Evolutionary conservation across 73 alveolate genomes (phyloP).

Genomic region (Symbiodinium natans): DNA sequence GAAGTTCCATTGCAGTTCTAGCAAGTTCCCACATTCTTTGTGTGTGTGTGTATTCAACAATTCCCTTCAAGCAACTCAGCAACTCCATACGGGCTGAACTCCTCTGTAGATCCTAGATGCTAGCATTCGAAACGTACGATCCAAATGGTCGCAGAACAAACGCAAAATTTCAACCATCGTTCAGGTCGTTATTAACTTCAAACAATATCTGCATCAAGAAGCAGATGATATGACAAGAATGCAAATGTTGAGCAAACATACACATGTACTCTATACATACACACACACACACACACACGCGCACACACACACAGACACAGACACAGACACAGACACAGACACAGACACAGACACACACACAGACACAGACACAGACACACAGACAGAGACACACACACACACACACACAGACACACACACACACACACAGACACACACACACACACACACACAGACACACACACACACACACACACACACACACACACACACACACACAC

Average conservation of each 20-base stretch:
- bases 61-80: too few species aligned
- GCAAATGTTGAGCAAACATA: neutral
- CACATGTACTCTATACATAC: neutral
- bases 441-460: neutral
- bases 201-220: too few species aligned
- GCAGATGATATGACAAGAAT: too few species aligned
- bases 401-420: conserved; percentile 15
- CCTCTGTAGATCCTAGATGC: too few species aligned
- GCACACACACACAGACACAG: conserved; percentile 8
- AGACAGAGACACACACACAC: conserved; percentile 1
- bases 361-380: neutral
- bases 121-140: too few species aligned
- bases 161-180: too few species aligned
- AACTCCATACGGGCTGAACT: too few species aligned
- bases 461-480: neutral
- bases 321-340: neutral
- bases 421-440: conserved; percentile 9
- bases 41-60: too few species aligned
- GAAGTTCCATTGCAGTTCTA: too few species aligned
- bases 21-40: too few species aligned
- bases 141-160: too few species aligned
- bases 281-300: conserved; percentile 27
- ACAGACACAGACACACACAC: conserved; percentile 5
- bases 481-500: conserved; percentile 24
- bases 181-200: too few species aligned